phyloP scores from a whole-genome alignment of 805 yeast genomes.

The Priceomyces melissophilus region DNA sequence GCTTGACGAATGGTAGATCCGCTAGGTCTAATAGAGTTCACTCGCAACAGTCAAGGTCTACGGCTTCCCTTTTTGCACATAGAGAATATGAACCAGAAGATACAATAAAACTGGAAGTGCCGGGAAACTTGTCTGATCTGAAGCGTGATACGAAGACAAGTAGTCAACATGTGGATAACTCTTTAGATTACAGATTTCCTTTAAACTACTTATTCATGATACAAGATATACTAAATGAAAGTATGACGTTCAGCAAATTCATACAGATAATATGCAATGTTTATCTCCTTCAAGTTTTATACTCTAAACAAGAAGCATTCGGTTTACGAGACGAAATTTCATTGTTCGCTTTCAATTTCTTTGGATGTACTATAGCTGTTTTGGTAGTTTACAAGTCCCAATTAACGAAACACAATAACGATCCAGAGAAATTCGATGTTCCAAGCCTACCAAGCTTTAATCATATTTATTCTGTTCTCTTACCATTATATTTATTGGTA shows the following conservation, averaged over 20 bases:
- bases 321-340: constrained; percentile 13
- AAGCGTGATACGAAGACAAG: background rate
- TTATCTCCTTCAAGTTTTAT: constrained; percentile 29
- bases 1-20: background rate
- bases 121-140: background rate
- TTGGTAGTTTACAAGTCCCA: constrained; percentile 23
- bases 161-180: constrained; percentile 12
- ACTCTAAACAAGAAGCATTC: constrained; percentile 17
- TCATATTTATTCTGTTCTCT: constrained; percentile 28
- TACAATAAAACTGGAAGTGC: background rate
- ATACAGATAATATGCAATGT: constrained; percentile 29
- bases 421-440: constrained; percentile 9
- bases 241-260: constrained; percentile 26
- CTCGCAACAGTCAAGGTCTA: constrained; percentile 6
- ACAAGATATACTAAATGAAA: constrained; percentile 38
- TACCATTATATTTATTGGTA: constrained; percentile 27
- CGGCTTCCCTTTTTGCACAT: constrained; percentile 11
- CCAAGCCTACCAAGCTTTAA: constrained; percentile 38
- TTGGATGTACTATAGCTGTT: constrained; percentile 30
- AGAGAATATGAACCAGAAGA: background rate
- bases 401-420: constrained; percentile 11
- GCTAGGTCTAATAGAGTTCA: background rate
- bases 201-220: constrained; percentile 23
- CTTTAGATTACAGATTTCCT: constrained; percentile 17
- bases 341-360: constrained; percentile 28